Conservation (phyloP, 1,284 basidiomycete genomes). For the Leucoagaricus sp. region DNA sequence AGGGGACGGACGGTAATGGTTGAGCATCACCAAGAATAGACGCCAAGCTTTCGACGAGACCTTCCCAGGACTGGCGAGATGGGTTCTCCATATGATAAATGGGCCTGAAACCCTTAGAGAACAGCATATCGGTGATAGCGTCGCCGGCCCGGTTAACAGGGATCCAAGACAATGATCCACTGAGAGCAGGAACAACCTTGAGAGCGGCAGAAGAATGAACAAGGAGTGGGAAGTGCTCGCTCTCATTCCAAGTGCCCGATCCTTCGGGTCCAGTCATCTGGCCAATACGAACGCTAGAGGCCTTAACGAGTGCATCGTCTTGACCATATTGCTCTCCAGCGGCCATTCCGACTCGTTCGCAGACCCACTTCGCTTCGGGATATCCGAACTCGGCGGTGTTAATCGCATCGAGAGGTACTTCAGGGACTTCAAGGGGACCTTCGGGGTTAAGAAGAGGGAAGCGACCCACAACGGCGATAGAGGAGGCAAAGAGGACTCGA, state of each 20-base stretch:
- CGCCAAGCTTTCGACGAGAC: constrained; percentile 28
- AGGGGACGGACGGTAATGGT: constrained; percentile 26
- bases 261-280: constrained; percentile 16
- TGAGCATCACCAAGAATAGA: constrained; percentile 21
- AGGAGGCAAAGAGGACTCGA: constrained; percentile 36
- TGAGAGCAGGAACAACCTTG: background rate
- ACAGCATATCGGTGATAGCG: constrained; percentile 25
- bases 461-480: constrained; percentile 36
- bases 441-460: constrained; percentile 26
- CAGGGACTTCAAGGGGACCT: constrained; percentile 28
- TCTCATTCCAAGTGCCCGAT: constrained; percentile 15
- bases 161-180: constrained; percentile 26
- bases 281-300: constrained; percentile 13
- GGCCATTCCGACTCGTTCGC: constrained; percentile 30
- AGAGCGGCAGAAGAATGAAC: constrained; percentile 1
- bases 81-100: constrained; percentile 30
- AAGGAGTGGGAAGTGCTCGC: constrained; percentile 14
- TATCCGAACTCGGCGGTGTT: constrained; percentile 48
- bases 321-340: constrained; percentile 20
- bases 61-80: constrained; percentile 29
- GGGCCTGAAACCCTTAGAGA: constrained; percentile 21
- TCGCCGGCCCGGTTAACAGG: constrained; percentile 27
- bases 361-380: constrained; percentile 75
- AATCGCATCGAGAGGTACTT: constrained; percentile 26
- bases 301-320: constrained; percentile 8